A percentile compares a stretch with the other conserved stretches of the same genome.
Conservation (phyloP, 2,329 filamentous ascomycete genomes). For the Fusarium haematococcum region DNA sequence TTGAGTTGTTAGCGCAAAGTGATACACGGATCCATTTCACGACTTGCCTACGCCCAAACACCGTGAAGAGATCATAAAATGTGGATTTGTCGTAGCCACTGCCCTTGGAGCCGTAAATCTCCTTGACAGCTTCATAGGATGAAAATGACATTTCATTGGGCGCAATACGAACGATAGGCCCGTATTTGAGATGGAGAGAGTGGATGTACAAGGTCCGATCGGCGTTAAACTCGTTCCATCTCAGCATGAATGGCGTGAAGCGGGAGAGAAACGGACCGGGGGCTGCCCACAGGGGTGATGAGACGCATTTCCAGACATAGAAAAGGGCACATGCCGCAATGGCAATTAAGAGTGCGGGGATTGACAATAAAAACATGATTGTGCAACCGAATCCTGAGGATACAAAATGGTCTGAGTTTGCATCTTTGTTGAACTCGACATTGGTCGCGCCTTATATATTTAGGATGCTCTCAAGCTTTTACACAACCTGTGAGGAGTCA, state of each 20-base stretch:
- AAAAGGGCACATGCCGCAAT: background rate
- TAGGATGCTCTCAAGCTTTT: background rate
- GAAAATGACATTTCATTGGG: constrained; percentile 70
- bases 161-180: constrained; percentile 65
- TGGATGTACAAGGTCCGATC: constrained; percentile 66
- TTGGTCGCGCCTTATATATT: background rate
- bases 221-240: constrained; percentile 65
- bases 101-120: constrained; percentile 70
- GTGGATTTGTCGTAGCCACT: constrained; percentile 73
- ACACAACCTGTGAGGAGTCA: background rate
- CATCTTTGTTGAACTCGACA: background rate
- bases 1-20: background rate
- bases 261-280: constrained; percentile 61
- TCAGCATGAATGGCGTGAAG: constrained; percentile 62
- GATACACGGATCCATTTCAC: accelerated
- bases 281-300: constrained; percentile 50
- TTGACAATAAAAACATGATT: background rate
- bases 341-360: background rate
- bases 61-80: constrained; percentile 69
- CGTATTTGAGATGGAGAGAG: constrained; percentile 63
- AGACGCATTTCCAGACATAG: constrained; percentile 40
- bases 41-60: constrained; percentile 64
- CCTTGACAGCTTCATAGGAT: constrained; percentile 65
- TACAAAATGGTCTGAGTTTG: background rate
- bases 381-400: background rate